A percentile compares a stretch with the other conserved stretches of the same genome.
These are phyloP conservation scores for Berberis vulgaris DNA, from an alignment of 164 flowering plant genomes.

Conservation along the genomic window DNA sequence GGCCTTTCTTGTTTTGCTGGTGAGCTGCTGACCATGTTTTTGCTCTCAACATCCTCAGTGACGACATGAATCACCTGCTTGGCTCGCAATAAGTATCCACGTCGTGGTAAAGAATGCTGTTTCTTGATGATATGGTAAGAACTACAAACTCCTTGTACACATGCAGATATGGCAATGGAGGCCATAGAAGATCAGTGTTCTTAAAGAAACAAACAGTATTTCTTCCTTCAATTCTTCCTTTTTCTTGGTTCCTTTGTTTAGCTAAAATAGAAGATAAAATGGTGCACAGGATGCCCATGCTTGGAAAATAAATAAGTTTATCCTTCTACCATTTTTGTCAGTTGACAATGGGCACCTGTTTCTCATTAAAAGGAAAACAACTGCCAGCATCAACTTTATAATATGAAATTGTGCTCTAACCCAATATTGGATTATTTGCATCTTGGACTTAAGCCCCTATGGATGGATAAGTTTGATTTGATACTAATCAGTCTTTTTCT, in stretches of 20 bases:
- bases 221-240: constrained; percentile 3
- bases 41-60: constrained; percentile 14
- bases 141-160: constrained; percentile 30
- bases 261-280: neutral
- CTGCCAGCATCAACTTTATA: too few species aligned
- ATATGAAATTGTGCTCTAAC: too few species aligned
- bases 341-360: constrained; percentile 6
- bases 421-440: too few species aligned
- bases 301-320: constrained; percentile 19
- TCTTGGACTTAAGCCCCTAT: too few species aligned
- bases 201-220: neutral
- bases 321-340: constrained; percentile 21
- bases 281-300: constrained; percentile 26
- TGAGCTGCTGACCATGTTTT: constrained; percentile 4
- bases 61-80: constrained; percentile 22
- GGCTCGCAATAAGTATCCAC: constrained; percentile 15
- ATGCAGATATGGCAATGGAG: constrained; percentile 39
- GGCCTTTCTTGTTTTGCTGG: constrained; percentile 15
- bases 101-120: constrained; percentile 14
- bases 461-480: too few species aligned
- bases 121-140: constrained; percentile 29
- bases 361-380: too few species aligned
- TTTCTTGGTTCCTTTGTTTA: neutral
- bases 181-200: constrained; percentile 24
- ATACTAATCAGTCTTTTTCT: too few species aligned